Evolutionary conservation across 768 basidiomycete genomes (phyloP).

Genomic region (Nidularia sp.): DNA sequence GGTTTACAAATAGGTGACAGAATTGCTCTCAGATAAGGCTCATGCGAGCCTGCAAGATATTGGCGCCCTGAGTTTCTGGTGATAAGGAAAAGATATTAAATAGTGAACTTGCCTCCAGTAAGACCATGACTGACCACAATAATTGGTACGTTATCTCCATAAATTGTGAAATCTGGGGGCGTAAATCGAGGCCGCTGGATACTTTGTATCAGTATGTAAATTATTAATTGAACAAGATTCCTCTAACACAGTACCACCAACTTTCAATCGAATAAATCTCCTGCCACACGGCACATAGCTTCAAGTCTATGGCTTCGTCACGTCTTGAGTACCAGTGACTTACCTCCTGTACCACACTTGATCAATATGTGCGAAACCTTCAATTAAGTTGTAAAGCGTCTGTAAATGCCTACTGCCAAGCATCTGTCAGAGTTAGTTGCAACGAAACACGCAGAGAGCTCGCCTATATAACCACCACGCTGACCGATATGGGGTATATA

Average conservation of each 20-base stretch:
- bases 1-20: slow-evolving; percentile 56
- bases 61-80: neutral
- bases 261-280: slow-evolving; percentile 31
- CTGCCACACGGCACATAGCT: slow-evolving; percentile 3
- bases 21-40: slow-evolving; percentile 71
- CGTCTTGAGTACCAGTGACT: neutral
- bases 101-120: slow-evolving; percentile 17
- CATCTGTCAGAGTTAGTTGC: neutral
- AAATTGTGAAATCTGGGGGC: slow-evolving; percentile 18
- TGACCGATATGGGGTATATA: slow-evolving; percentile 18
- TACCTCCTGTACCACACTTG: slow-evolving; percentile 38
- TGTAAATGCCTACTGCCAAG: slow-evolving; percentile 39
- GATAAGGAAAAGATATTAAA: slow-evolving; percentile 1
- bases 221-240: neutral
- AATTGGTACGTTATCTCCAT: slow-evolving; percentile 25
- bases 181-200: slow-evolving; percentile 44
- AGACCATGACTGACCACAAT: slow-evolving; percentile 34
- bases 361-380: slow-evolving; percentile 39
- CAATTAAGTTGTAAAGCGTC: slow-evolving; percentile 35
- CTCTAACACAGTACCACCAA: slow-evolving; percentile 45
- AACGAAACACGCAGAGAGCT: neutral
- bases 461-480: slow-evolving; percentile 25
- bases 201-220: slow-evolving; percentile 1
- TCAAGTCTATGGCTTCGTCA: neutral
- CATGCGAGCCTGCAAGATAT: slow-evolving; percentile 54